Evolutionary conservation across 108 stramenopile genomes (phyloP), one percentile per base, ranked within the genome.

Genomic region (Skeletonema tropicum): DNA sequence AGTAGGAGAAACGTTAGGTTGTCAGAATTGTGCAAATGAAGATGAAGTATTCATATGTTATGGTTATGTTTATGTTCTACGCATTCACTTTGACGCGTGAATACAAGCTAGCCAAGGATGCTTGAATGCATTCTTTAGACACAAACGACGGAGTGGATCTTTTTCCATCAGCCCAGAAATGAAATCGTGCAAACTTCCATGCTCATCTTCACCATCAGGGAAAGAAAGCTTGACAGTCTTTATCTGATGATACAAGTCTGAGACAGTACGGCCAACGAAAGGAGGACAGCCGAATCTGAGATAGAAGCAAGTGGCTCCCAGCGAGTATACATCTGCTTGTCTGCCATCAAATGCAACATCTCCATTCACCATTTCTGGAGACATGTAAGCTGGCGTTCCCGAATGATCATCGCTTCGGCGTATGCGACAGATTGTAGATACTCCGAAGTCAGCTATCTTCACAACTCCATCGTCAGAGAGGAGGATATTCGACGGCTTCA

Each of bases 321-420:
- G 69, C 19, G 92, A 87, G 76, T 89, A 93, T 13, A 89, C 82
- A 61, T 93, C 92, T 9, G 92, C 92, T 12, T 87, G 49, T 23
- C 83, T 76, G 57, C 92, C 90, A 5, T 86, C 84, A 10, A 39
- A 39, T 39, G 38, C 38, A 39, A 10, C 38, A 12, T 39, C 38
- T 39, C 38, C 38, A 8, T 35, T 8, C 6, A 35, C 35, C 5
- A 88, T 14, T 62, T 92, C 92, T 19, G 90, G 90, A 12, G 83
- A 67, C 89, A 89, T 91, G 77, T 89, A 92, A 2, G 90, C 82
- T 8, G 92, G 90, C 15, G 92, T 91, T 11, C 92, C 92, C 3
- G 71, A 14, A 31, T 88, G 62, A 92, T 88, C 46, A 89, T 87
- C 61, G 82, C 49, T 12, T 85, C 74, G 59, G 71, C 76, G 48